Evolutionary conservation across 345 rosid species (phyloP), one percentile per base, ranked within the genome.

Genomic region (Turnera subulata): DNA sequence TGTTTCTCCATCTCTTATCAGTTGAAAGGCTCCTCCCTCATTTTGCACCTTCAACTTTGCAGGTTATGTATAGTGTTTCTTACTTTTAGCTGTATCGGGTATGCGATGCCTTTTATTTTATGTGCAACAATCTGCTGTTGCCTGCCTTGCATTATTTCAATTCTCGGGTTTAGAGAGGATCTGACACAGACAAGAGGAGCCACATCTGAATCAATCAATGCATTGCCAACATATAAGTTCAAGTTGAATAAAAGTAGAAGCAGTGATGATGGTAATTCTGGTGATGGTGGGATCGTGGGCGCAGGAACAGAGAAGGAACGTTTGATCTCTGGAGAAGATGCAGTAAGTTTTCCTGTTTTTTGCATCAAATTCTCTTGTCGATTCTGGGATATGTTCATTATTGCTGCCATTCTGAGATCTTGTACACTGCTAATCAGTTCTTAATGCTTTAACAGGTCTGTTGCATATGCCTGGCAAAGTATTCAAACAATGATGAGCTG

Each of bases 111-210:
- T 4, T 89, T 89, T 62, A 86, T 89, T 71, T 69, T 86, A 37
- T 89, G 97, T 53, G 89, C 97, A 62, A 86, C 97, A 42, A 83
- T 89, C 25, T 89, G 95, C 70, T 89, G 95, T 72, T 89, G 97
- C 68, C 58, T 89, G 68, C 97, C 97, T 47, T 86, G 97, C 79
- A 82, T 89, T 75, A 86, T 86, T 51, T 89, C 97, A 59, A 73
- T 89, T 64, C 82, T 89, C 14, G 95, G 95, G 1, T 70, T 82
- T 66, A 83, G 80, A 32, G 91, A 83, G 73, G 89, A 86, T 63
- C 76, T 76, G 63, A 80, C 95, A 24, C 90, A 75, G 64, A 77
- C 86, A 23, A 81, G 89, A 76, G 97, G 97, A 68, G 97, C 91
- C 56, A 71, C 86, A 10, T 33, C 56, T 0, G 97, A 89, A 66